These are phyloP conservation scores for Mollisiaceae sp. DNA, from an alignment of 2,329 filamentous ascomycete species.

Conservation along the genomic window DNA sequence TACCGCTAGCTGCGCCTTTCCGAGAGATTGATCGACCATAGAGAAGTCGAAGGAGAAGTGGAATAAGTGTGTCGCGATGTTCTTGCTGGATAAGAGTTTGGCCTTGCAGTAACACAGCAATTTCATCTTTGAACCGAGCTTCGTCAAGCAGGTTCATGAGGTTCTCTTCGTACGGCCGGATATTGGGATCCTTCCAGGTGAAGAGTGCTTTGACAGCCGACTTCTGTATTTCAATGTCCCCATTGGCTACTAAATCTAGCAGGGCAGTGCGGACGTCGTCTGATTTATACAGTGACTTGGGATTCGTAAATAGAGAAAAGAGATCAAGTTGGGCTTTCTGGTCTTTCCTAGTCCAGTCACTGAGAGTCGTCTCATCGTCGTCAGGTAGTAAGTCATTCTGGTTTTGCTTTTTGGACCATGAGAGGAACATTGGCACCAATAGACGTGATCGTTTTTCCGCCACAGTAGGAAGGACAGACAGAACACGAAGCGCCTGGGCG, in stretches of 20 bases:
- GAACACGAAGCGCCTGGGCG: slow-evolving; percentile 78
- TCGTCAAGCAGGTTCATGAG: slow-evolving; percentile 89
- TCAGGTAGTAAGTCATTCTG: slow-evolving; percentile 35
- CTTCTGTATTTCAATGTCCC: slow-evolving; percentile 88
- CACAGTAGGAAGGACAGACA: slow-evolving; percentile 73
- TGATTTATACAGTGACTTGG: slow-evolving; percentile 79
- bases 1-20: slow-evolving; percentile 76
- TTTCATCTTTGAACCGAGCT: slow-evolving; percentile 87
- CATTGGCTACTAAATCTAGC: slow-evolving; percentile 79
- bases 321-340: slow-evolving; percentile 82
- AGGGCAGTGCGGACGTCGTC: slow-evolving; percentile 78
- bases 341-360: slow-evolving; percentile 76
- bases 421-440: slow-evolving; percentile 83
- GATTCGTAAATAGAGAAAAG: slow-evolving; percentile 86
- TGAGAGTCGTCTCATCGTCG: slow-evolving; percentile 42
- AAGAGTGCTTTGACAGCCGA: slow-evolving; percentile 83
- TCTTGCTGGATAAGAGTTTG: slow-evolving; percentile 74
- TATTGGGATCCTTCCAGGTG: slow-evolving; percentile 81
- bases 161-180: slow-evolving; percentile 83
- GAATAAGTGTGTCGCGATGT: slow-evolving; percentile 78
- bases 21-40: slow-evolving; percentile 90
- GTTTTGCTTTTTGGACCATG: slow-evolving; percentile 68
- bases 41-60: slow-evolving; percentile 82
- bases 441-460: slow-evolving; percentile 86
- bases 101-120: slow-evolving; percentile 84